Evolutionary conservation across 1,284 basidiomycete genomes (phyloP).

Genomic region (Tylopilus orsonianus): DNA sequence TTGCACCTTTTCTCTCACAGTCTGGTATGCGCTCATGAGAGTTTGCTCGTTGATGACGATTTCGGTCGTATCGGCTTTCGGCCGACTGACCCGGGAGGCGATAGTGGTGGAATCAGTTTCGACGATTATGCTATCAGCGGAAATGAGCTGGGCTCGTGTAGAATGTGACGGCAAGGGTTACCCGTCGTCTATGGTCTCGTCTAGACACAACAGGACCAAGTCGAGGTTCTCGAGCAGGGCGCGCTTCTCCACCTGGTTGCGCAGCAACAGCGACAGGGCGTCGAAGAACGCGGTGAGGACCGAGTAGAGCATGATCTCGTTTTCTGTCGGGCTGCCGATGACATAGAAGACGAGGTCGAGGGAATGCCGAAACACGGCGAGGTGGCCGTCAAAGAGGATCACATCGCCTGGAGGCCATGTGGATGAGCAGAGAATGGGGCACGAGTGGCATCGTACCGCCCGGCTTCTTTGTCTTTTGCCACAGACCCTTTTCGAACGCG

Average conservation of each 20-base stretch:
- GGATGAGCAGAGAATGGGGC: neutral
- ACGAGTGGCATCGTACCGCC: conserved; percentile 61
- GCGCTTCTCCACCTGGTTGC: conserved; percentile 94
- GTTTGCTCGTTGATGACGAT: conserved; percentile 99
- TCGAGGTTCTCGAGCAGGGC: conserved; percentile 95
- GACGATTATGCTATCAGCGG: conserved; percentile 79
- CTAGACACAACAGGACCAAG: conserved; percentile 88
- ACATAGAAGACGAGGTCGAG: conserved; percentile 97
- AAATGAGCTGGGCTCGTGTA: conserved; percentile 9
- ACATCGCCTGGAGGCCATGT: conserved; percentile 73
- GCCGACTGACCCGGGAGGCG: conserved; percentile 90
- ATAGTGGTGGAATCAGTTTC: conserved; percentile 97
- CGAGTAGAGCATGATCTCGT: conserved; percentile 93
- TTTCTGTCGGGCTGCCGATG: conserved; percentile 85
- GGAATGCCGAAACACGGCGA: conserved; percentile 93
- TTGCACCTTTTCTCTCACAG: conserved; percentile 79
- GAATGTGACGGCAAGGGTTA: conserved; percentile 38
- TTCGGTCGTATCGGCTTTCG: conserved; percentile 90
- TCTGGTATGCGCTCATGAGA: conserved; percentile 88
- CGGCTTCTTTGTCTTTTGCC: conserved; percentile 91
- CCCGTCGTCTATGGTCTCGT: conserved; percentile 99
- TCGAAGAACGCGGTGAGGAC: conserved; percentile 87
- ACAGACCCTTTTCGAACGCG: conserved; percentile 93
- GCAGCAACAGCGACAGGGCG: conserved; percentile 80
- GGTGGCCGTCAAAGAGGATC: conserved; percentile 87